A percentile compares a stretch with the other conserved stretches of the same genome.
Evolutionary conservation across 2,329 filamentous ascomycete genomes (phyloP).

Genomic region (Aspergillus pseudoterreus): DNA sequence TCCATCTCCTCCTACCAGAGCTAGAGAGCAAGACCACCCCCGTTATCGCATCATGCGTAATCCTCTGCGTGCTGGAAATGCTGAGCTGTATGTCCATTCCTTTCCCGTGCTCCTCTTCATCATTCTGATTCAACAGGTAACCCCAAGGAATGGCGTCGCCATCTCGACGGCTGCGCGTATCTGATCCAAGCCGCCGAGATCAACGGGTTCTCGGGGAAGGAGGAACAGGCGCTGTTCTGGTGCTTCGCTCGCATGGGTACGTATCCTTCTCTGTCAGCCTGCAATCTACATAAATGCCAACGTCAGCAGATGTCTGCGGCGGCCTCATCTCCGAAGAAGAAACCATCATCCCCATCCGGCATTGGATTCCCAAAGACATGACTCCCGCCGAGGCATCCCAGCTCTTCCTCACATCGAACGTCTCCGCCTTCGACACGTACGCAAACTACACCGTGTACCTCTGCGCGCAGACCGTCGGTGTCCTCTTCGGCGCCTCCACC

Average conservation of each 20-base stretch:
- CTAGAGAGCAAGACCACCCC: slow-evolving; percentile 46
- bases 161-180: slow-evolving; percentile 52
- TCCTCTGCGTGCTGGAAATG: slow-evolving; percentile 54
- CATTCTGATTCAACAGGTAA: slow-evolving; percentile 15
- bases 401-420: slow-evolving; percentile 23
- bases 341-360: slow-evolving; percentile 47
- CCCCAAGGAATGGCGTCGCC: slow-evolving; percentile 49
- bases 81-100: slow-evolving; percentile 35
- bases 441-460: slow-evolving; percentile 52
- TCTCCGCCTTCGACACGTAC: slow-evolving; percentile 42
- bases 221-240: slow-evolving; percentile 53
- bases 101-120: not conserved
- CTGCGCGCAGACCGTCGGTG: slow-evolving; percentile 42
- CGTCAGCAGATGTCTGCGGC: slow-evolving; percentile 45
- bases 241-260: slow-evolving; percentile 52
- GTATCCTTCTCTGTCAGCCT: not conserved
- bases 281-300: not conserved
- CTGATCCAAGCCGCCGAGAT: slow-evolving; percentile 50
- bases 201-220: slow-evolving; percentile 49
- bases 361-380: slow-evolving; percentile 40
- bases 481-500: slow-evolving; percentile 26
- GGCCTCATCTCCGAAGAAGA: slow-evolving; percentile 50
- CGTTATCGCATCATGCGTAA: slow-evolving; percentile 51
- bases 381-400: slow-evolving; percentile 18
- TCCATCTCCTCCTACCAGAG: slow-evolving; percentile 47